phyloP scores from a whole-genome alignment of 192 early-diverging fungal species.

The Coemansia sp. region DNA sequence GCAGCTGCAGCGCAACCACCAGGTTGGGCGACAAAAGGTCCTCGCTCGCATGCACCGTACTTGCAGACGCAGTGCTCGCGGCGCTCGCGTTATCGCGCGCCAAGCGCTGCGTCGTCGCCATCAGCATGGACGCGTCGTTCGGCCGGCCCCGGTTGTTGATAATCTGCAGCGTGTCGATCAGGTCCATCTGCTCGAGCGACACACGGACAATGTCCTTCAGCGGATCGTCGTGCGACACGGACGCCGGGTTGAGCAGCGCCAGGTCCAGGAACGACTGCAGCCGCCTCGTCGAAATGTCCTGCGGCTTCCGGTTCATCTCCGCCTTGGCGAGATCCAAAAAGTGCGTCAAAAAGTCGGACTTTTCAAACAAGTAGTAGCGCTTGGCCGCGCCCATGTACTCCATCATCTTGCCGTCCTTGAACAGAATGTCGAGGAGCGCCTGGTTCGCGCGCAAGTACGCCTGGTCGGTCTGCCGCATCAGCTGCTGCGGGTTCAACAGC shows the following conservation, averaged over 20 bases:
- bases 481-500: conserved; percentile 37
- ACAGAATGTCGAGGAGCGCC: conserved; percentile 74
- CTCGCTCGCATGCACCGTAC: conserved; percentile 20
- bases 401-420: conserved; percentile 76
- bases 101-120: too few relatives aligned
- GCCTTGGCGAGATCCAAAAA: conserved; percentile 84
- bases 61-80: conserved; percentile 12
- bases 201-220: conserved; percentile 88
- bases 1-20: conserved; percentile 77
- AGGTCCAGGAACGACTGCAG: conserved; percentile 87
- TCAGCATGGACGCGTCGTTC: not conserved
- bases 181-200: conserved; percentile 68
- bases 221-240: conserved; percentile 72
- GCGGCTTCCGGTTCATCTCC: conserved; percentile 48
- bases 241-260: conserved; percentile 82
- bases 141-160: conserved; percentile 7
- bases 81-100: too few relatives aligned
- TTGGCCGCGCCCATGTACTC: conserved; percentile 84
- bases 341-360: conserved; percentile 90
- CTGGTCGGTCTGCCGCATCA: conserved; percentile 69
- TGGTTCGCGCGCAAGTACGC: conserved; percentile 90
- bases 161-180: conserved; percentile 48
- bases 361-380: conserved; percentile 88
- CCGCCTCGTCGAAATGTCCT: conserved; percentile 63
- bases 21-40: conserved; percentile 63